These are phyloP conservation scores for Krasilnikovozyma curviuscula DNA, from an alignment of 768 basidiomycete species.

Conservation along the genomic window DNA sequence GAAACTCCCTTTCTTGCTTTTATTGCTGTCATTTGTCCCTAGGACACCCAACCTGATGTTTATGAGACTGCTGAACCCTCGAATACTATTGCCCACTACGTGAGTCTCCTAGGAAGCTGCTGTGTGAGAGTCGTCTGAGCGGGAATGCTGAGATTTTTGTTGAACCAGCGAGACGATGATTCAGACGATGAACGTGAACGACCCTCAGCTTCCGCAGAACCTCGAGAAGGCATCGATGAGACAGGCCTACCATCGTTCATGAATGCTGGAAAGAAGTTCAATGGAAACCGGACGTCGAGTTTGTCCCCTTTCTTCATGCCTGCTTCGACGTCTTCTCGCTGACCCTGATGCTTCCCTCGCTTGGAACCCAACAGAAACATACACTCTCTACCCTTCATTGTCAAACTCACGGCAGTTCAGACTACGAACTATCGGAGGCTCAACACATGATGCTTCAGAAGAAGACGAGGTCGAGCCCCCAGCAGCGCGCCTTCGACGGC, in stretches of 20 bases:
- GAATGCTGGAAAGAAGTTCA: background rate
- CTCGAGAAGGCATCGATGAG: slow-evolving; percentile 1
- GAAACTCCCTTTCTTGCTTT: background rate
- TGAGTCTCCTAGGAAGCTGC: too few relatives aligned
- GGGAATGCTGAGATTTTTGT: too few relatives aligned
- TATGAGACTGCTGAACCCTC: slow-evolving; percentile 68
- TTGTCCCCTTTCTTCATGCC: background rate
- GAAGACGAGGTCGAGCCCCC: slow-evolving; percentile 23
- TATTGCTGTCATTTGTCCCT: background rate
- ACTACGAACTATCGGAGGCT: background rate
- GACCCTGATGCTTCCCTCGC: background rate
- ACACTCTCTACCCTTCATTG: slow-evolving; percentile 8
- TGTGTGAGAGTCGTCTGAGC: too few relatives aligned
- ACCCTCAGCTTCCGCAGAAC: background rate
- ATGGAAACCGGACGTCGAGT: slow-evolving; percentile 3
- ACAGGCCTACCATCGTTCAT: slow-evolving; percentile 1
- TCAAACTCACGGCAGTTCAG: background rate
- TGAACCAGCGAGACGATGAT: background rate
- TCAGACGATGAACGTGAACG: background rate
- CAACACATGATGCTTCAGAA: background rate
- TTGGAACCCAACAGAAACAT: too few relatives aligned
- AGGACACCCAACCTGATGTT: slow-evolving; percentile 82
- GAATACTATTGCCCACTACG: background rate
- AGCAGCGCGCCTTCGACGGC: slow-evolving; percentile 25
- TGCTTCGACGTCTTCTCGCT: background rate